Evolutionary conservation across 2,329 filamentous ascomycete genomes (phyloP), one percentile per base, ranked within the genome.

Genomic region (Fusarium poae): DNA sequence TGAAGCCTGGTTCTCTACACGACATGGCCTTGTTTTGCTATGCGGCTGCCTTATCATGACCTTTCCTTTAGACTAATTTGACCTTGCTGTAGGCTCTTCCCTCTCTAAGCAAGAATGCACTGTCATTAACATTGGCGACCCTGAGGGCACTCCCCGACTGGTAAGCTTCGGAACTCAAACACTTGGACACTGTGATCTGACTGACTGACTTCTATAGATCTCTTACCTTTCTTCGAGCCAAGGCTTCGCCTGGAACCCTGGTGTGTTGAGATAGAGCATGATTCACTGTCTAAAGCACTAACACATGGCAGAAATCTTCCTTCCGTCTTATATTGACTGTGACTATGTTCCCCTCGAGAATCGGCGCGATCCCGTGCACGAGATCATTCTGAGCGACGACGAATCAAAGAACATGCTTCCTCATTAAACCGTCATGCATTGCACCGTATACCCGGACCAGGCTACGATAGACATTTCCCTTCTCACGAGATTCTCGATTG

Each of bases 191-290:
- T 8, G 27, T 21, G 20, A 43, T 52, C 32, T 45, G 9, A 25
- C 42, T 49, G 16, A 35, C 44, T 60, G 21, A 70, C 75, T 78
- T 54, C 76, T 30, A 42, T 54, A 93, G 91, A 93, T 94, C 68
- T 92, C 91, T 23, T 95, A 93, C 77, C 88, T 94, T 51, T 90
- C 92, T 65, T 91, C 90, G 8, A 91, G 89, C 75, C 92, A 95
- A 79, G 92, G 92, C 59, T 95, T 93, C 75, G 88, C 90, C 65
- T 95, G 92, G 92, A 94, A 94, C 78, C 91, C 92, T 78, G 89
- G 89, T 91, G 81, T 53, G 79, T 71, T 25, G 21, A 9, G 37
- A 40, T 29, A 25, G 42, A 46, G 48, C 40, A 40, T 52, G n/a
- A 40, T 37, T 39, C 23, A 25, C 13, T 9, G 25, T 10, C 21